These are phyloP conservation scores for Suhomyces kilbournensis DNA, from an alignment of 805 yeast genomes.

Conservation along the genomic window DNA sequence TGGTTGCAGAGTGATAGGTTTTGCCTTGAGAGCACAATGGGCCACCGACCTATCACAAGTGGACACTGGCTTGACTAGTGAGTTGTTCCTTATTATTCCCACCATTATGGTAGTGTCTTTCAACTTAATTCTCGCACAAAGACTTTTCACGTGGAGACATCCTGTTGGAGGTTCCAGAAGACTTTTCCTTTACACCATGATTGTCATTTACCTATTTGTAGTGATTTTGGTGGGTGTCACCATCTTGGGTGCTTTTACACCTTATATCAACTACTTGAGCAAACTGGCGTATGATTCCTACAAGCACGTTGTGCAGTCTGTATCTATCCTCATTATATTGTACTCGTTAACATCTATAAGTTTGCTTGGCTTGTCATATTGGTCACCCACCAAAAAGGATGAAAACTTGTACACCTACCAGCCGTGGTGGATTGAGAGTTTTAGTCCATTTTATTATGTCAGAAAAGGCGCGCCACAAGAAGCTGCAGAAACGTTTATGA, in stretches of 20 bases:
- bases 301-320: constrained; percentile 31
- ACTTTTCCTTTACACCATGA: constrained; percentile 50
- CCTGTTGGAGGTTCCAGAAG: constrained; percentile 61
- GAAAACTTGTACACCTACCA: constrained; percentile 56
- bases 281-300: constrained; percentile 46
- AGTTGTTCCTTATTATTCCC: constrained; percentile 50
- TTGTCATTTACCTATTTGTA: constrained; percentile 50
- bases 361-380: constrained; percentile 50
- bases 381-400: constrained; percentile 53
- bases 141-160: constrained; percentile 74
- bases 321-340: constrained; percentile 28
- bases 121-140: constrained; percentile 64
- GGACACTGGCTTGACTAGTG: constrained; percentile 15
- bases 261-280: constrained; percentile 54
- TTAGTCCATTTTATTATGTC: constrained; percentile 58
- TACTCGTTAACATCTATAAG: constrained; percentile 54
- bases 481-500: constrained; percentile 47
- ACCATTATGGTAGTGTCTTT: constrained; percentile 57
- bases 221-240: constrained; percentile 61
- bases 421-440: constrained; percentile 77
- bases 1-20: constrained; percentile 54
- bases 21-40: constrained; percentile 58
- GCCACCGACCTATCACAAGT: constrained; percentile 20
- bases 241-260: constrained; percentile 58
- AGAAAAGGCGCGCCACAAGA: constrained; percentile 47